Evolutionary conservation across 495 filamentous ascomycete species (phyloP).

Genomic region (Lophiostoma macrostomum): DNA sequence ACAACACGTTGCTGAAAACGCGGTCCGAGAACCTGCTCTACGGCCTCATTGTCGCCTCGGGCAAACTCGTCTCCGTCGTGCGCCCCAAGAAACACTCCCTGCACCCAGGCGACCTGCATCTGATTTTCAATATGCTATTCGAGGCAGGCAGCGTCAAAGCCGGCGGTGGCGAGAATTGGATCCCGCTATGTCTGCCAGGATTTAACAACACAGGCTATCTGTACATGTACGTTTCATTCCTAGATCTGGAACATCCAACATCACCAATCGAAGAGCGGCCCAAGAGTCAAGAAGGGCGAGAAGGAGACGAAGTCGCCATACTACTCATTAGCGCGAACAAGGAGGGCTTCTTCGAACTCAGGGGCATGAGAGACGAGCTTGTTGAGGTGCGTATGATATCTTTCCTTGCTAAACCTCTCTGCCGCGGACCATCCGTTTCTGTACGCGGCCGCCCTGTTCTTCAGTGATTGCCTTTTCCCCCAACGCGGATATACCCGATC

Average conservation of each 20-base stretch:
- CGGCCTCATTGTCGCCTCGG: slow-evolving; percentile 90
- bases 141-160: slow-evolving; percentile 84
- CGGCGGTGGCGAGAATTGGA: slow-evolving; percentile 94
- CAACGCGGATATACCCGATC: too few relatives aligned
- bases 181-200: slow-evolving; percentile 89
- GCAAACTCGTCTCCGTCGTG: slow-evolving; percentile 88
- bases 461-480: neutral
- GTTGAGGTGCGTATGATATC: slow-evolving; percentile 52
- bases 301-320: slow-evolving; percentile 82
- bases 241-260: slow-evolving; percentile 52
- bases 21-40: slow-evolving; percentile 78
- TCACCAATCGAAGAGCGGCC: slow-evolving; percentile 39
- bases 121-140: slow-evolving; percentile 99
- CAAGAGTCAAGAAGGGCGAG: slow-evolving; percentile 38
- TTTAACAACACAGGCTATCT: slow-evolving; percentile 98
- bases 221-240: slow-evolving; percentile 98
- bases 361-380: slow-evolving; percentile 77
- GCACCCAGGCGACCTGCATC: slow-evolving; percentile 90
- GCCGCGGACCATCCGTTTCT: neutral
- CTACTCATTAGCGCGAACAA: slow-evolving; percentile 90
- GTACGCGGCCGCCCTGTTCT: neutral
- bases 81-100: slow-evolving; percentile 92
- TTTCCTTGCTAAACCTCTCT: slow-evolving; percentile 3
- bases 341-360: slow-evolving; percentile 86
- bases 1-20: slow-evolving; percentile 76